phyloP scores from a whole-genome alignment of 2,329 filamentous ascomycete species.

The Ophiosphaerella narmari region DNA sequence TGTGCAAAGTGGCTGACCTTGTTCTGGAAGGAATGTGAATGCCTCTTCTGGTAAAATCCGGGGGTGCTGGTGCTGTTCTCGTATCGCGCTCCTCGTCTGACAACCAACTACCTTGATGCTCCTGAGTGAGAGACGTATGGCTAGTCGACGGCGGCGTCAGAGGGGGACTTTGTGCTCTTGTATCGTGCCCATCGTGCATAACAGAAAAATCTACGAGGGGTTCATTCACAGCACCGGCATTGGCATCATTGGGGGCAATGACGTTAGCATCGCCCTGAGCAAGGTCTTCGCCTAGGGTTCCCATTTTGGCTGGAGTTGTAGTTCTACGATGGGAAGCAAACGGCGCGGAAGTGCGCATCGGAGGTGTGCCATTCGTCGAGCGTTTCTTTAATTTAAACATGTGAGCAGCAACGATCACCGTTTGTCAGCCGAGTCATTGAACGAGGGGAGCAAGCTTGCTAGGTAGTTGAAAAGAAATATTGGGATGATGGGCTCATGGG shows the following conservation, averaged over 20 bases:
- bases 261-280: slow-evolving; percentile 34
- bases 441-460: neutral
- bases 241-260: slow-evolving; percentile 23
- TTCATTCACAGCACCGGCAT: slow-evolving; percentile 30
- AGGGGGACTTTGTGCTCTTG: slow-evolving; percentile 25
- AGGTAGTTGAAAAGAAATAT: slow-evolving; percentile 4
- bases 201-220: slow-evolving; percentile 38
- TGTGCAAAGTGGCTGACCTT: slow-evolving; percentile 28
- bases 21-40: slow-evolving; percentile 45
- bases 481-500: slow-evolving; percentile 3
- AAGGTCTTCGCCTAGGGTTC: slow-evolving; percentile 22
- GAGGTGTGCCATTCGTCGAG: slow-evolving; percentile 36
- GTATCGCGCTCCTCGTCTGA: slow-evolving; percentile 32
- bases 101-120: slow-evolving; percentile 22
- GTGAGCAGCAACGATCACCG: slow-evolving; percentile 13
- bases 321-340: slow-evolving; percentile 23
- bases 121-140: slow-evolving; percentile 7
- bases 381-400: slow-evolving; percentile 41
- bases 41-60: slow-evolving; percentile 42
- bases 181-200: slow-evolving; percentile 24
- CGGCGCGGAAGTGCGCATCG: slow-evolving; percentile 24
- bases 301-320: slow-evolving; percentile 31
- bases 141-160: slow-evolving; percentile 17
- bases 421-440: neutral
- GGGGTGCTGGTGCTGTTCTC: slow-evolving; percentile 32